Evolutionary conservation across 78 protist genomes (phyloP).

Genomic region (Diacronema lutheri): DNA sequence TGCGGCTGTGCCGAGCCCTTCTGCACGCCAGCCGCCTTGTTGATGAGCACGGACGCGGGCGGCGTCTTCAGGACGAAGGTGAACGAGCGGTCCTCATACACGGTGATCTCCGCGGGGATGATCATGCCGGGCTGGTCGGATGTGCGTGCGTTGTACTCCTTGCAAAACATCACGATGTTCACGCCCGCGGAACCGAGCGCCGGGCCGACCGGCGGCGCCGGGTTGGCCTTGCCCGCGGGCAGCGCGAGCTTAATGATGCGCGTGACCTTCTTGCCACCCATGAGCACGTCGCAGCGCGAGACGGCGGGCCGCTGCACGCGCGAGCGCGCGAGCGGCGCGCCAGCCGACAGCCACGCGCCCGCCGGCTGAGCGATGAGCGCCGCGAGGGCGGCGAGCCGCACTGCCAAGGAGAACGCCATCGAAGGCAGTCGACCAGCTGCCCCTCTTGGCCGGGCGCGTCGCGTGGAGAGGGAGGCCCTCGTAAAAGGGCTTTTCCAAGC

Average conservation of each 20-base stretch:
- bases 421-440: no score
- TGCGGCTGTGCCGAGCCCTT: conserved; percentile 20
- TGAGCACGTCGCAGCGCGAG: neutral
- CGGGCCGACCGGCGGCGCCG: conserved; percentile 67
- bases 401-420: no score
- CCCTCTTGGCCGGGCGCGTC: no score
- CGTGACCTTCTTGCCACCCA: neutral
- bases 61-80: conserved; percentile 40
- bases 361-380: no score
- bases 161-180: conserved; percentile 58
- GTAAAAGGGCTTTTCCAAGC: no score
- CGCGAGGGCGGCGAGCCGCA: no score
- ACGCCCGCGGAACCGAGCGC: conserved; percentile 60
- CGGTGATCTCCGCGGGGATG: conserved; percentile 41
- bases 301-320: no score
- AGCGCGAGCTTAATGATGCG: conserved; percentile 26
- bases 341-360: no score
- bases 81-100: conserved; percentile 25
- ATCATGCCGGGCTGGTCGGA: neutral
- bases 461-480: no score
- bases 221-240: conserved; percentile 55
- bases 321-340: no score
- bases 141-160: conserved; percentile 50
- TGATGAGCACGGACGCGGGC: conserved; percentile 24
- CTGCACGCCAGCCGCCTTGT: neutral